phyloP scores from a whole-genome alignment of 345 rosid genomes.

The Melaleuca alternifolia region DNA sequence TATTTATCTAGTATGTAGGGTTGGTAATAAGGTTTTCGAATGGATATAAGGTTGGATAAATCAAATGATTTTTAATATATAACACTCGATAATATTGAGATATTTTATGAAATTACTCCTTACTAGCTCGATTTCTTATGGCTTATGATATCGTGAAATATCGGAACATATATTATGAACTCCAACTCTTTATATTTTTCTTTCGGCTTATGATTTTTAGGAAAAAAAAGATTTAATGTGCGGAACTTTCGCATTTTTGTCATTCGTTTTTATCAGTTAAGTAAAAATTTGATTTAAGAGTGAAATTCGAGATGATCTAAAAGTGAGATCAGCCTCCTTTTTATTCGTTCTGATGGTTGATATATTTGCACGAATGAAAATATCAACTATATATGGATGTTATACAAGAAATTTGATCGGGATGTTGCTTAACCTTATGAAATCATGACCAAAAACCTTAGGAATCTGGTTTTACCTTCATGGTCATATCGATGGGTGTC shows the following conservation, averaged over 20 bases:
- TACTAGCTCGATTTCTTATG: not conserved
- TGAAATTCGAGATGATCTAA: not conserved
- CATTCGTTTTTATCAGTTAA: not conserved
- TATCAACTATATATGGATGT: not conserved
- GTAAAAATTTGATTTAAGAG: not conserved
- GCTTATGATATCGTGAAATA: not conserved
- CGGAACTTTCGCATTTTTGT: not conserved
- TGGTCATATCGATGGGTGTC: not conserved
- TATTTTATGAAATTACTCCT: not conserved
- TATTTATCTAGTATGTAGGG: not conserved
- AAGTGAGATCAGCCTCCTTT: not conserved
- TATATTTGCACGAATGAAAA: not conserved
- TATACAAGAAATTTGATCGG: not conserved
- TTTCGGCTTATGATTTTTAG: not conserved
- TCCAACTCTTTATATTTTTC: not conserved
- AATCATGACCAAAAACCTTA: not conserved
- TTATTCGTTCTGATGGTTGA: not conserved
- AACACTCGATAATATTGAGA: not conserved
- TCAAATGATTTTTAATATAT: not conserved
- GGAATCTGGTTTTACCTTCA: not conserved
- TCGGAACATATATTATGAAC: not conserved
- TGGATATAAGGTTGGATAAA: not conserved
- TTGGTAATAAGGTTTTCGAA: not conserved
- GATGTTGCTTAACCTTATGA: not conserved
- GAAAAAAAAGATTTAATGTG: not conserved